Base-by-base conservation (phyloP, 495 filamentous ascomycete genomes). In the Tetracladium setigerum region DNA sequence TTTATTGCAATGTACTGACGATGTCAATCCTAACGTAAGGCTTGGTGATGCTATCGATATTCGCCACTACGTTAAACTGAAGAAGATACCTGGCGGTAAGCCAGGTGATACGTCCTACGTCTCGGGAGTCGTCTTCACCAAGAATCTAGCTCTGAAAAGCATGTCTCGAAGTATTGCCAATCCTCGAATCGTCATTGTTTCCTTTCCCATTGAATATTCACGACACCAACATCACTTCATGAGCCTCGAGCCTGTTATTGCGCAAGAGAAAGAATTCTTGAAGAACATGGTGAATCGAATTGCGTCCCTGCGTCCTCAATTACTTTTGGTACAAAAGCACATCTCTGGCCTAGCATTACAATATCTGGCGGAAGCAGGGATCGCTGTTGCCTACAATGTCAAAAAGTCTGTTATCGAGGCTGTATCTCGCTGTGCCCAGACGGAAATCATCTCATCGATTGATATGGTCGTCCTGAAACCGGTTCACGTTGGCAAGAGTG, bases 1-100 rank as follows among this genome's bases (percentile, higher is more conserved):
- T 42, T 69, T 99, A 2, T 70, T 97, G 14, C 85, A 89, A 52
- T 90, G 89, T 49, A 91, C 91, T 0, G 89, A 95, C 54, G 92
- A 95, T 56, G 89, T 99, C 15, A 87, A 95, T 54, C 94, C 94
- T 4, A 82, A 96, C 63, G 83, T 95, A 17, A 82, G 89, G 41
- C 73, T 73, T 38, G 88, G 87, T 2, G 94, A 99, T 58, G 86
- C 91, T 57, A 95, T 97, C 67, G 91, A 99, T 62, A 95, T 99
- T 50, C 79, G 92, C n/a, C 91, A 97, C 57, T 99, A 95, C 58
- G 84, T 99, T 37, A 99, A 99, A 64, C 67, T 99, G 16, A 99
- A 99, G 58, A 94, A 94, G 60, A 89, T 96, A 5, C 84, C 89
- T 1, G 90, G 91, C 15, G 92, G 89, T 22, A 78, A 75, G 42